phyloP scores from a whole-genome alignment of 106 monocot species.

The Phalaenopsis equestris region DNA sequence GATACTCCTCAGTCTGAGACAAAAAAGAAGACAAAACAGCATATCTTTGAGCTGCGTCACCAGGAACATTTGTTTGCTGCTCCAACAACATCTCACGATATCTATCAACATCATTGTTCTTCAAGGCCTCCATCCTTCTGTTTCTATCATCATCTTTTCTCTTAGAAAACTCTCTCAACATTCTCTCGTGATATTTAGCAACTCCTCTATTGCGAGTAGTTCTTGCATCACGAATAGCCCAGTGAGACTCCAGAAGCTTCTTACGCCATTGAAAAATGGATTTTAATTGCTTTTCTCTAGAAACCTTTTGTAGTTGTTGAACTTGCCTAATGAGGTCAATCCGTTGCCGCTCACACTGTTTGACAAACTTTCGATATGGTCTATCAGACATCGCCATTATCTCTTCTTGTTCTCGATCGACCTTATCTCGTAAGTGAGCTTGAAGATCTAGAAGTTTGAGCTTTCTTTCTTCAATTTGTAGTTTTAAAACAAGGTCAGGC shows the following conservation, averaged over 20 bases:
- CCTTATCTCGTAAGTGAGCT: slow-evolving; percentile 73
- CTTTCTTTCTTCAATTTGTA: slow-evolving; percentile 96
- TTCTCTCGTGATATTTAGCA: slow-evolving; percentile 95
- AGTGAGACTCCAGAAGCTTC: slow-evolving; percentile 89
- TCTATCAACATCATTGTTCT: slow-evolving; percentile 97
- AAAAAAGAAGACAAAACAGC: slow-evolving; percentile 89
- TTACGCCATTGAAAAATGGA: slow-evolving; percentile 89
- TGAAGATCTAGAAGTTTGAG: slow-evolving; percentile 66
- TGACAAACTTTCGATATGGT: slow-evolving; percentile 77
- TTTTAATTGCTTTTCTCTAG: slow-evolving; percentile 83
- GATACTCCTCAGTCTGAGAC: slow-evolving; percentile 96
- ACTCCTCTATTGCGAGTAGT: slow-evolving; percentile 86
- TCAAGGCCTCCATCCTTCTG: slow-evolving; percentile 97
- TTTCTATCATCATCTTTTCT: slow-evolving; percentile 85
- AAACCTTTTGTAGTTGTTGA: slow-evolving; percentile 62
- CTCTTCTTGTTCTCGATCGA: slow-evolving; percentile 84
- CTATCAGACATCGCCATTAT: slow-evolving; percentile 95
- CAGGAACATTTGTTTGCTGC: slow-evolving; percentile 83
- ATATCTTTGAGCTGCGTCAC: slow-evolving; percentile 83
- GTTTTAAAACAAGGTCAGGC: slow-evolving; percentile 73
- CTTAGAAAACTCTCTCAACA: slow-evolving; percentile 88
- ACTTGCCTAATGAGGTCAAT: slow-evolving; percentile 75
- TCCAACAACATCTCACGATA: slow-evolving; percentile 92
- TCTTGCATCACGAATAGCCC: slow-evolving; percentile 93
- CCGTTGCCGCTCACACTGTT: slow-evolving; percentile 81